Evolutionary conservation across 2,329 filamentous ascomycete genomes (phyloP).

Genomic region (Ophiostoma sp.): DNA sequence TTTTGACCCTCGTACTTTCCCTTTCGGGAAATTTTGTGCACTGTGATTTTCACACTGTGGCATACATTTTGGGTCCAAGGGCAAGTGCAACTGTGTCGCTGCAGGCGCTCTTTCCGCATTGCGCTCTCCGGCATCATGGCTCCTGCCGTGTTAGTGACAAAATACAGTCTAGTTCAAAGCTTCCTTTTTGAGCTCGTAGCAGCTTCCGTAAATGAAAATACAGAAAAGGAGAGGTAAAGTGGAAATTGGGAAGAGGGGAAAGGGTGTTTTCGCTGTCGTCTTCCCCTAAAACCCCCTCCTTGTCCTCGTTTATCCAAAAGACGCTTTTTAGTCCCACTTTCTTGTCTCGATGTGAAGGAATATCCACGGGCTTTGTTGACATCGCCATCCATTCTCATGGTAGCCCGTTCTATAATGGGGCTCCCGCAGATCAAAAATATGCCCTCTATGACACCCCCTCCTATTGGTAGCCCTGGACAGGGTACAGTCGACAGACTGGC

Average conservation of each 20-base stretch:
- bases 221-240: background rate
- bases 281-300: background rate
- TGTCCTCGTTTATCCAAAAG: too few species aligned
- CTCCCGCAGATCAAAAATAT: constrained; percentile 1
- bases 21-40: background rate
- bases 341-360: background rate
- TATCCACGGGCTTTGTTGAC: background rate
- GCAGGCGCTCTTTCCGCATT: background rate
- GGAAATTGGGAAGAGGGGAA: background rate
- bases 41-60: background rate
- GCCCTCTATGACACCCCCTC: constrained; percentile 16
- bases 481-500: constrained; percentile 27
- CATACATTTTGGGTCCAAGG: background rate
- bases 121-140: constrained; percentile 2
- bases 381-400: background rate
- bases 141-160: constrained; percentile 8
- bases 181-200: background rate
- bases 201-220: background rate
- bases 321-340: background rate
- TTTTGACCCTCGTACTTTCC: background rate
- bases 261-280: background rate
- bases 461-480: background rate
- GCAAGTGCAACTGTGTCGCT: background rate
- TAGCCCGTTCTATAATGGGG: background rate
- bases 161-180: background rate